phyloP scores from a whole-genome alignment of 2,329 filamentous ascomycete genomes.

The Venturia asperata region DNA sequence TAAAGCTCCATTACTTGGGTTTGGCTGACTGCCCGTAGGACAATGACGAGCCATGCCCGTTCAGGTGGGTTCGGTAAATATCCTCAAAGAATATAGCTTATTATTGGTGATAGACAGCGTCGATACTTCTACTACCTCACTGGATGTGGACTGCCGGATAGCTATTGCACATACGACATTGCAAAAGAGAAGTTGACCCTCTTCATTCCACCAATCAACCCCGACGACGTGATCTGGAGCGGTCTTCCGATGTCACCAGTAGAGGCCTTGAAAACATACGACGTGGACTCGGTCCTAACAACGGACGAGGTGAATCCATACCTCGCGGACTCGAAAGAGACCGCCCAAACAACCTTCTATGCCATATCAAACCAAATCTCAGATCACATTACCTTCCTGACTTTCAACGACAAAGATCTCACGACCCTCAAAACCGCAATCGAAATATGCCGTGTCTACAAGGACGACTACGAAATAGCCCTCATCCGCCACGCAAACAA shows the following conservation, averaged over 20 bases:
- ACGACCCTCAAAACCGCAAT: conserved; percentile 56
- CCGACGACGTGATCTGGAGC: conserved; percentile 89
- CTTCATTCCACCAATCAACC: conserved; percentile 82
- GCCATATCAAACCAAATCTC: conserved; percentile 74
- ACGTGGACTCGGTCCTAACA: conserved; percentile 62
- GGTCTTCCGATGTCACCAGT: conserved; percentile 72
- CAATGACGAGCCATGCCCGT: conserved; percentile 74
- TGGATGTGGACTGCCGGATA: conserved; percentile 74
- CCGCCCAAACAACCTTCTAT: conserved; percentile 51
- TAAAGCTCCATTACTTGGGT: not conserved
- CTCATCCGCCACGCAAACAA: conserved; percentile 74
- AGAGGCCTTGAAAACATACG: conserved; percentile 66
- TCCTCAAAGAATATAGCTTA: not conserved
- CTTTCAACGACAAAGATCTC: conserved; percentile 59
- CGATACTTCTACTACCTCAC: conserved; percentile 93
- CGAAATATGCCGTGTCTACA: conserved; percentile 72
- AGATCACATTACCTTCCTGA: conserved; percentile 61
- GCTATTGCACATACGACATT: conserved; percentile 75
- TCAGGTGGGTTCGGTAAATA: conserved; percentile 52
- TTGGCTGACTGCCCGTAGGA: conserved; percentile 43
- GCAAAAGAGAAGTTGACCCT: conserved; percentile 65
- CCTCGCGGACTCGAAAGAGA: conserved; percentile 39
- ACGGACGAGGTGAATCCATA: conserved; percentile 68
- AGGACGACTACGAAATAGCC: conserved; percentile 77
- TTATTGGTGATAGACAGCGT: conserved; percentile 56